Evolutionary conservation across 2,329 filamentous ascomycete species (phyloP).

Genomic region (Chrysosporium keratinophilum): DNA sequence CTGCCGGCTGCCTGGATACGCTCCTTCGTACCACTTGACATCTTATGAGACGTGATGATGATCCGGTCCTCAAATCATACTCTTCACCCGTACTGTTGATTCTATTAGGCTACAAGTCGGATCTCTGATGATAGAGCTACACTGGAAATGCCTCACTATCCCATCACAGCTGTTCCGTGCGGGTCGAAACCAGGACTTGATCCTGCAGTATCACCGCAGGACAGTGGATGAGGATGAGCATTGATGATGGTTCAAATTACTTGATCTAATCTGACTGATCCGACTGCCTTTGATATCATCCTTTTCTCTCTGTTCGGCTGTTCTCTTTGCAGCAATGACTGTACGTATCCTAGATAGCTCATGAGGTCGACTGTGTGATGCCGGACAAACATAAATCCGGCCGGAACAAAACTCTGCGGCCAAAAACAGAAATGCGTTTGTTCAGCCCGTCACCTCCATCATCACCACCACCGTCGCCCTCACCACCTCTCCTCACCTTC

Average conservation of each 20-base stretch:
- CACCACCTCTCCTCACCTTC: neutral
- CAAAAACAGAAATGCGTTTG: neutral
- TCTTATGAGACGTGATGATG: too few species aligned
- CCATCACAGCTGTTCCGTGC: neutral
- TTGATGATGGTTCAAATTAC: conserved; percentile 44
- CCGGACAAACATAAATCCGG: neutral
- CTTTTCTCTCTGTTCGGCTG: neutral
- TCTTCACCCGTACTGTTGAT: too few species aligned
- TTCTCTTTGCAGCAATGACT: too few species aligned
- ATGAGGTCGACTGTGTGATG: too few species aligned
- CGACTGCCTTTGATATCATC: neutral
- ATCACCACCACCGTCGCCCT: too few species aligned
- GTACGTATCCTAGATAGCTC: too few species aligned
- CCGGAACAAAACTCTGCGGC: neutral
- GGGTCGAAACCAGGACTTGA: conserved; percentile 1
- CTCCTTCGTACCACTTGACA: too few species aligned
- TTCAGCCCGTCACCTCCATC: neutral
- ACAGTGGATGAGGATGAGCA: neutral
- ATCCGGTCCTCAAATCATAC: too few species aligned
- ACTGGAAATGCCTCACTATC: conserved; percentile 4
- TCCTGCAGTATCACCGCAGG: conserved; percentile 5
- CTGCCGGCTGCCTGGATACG: too few species aligned
- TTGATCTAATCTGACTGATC: conserved; percentile 54
- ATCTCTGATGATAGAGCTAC: conserved; percentile 11
- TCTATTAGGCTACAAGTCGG: too few species aligned